phyloP scores from a whole-genome alignment of 2,329 filamentous ascomycete genomes.

The Alternaria angustiovoidea region DNA sequence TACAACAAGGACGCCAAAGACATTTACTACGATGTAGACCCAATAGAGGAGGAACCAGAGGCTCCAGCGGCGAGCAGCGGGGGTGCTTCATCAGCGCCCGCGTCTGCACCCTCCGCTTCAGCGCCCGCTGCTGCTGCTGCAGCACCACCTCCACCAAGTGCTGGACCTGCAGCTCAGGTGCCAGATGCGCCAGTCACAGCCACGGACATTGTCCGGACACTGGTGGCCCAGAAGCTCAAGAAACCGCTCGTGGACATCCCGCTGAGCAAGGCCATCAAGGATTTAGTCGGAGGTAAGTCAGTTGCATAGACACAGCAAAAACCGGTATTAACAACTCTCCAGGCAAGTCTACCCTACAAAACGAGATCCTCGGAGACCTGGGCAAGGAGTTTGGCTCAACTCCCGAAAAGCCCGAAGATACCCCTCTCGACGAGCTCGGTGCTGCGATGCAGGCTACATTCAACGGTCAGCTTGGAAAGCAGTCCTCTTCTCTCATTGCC shows the following conservation, averaged over 20 bases:
- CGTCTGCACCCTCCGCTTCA: conserved; percentile 59
- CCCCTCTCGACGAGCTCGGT: conserved; percentile 92
- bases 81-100: conserved; percentile 52
- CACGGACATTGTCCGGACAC: conserved; percentile 84
- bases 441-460: conserved; percentile 98
- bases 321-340: conserved; percentile 26
- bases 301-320: conserved; percentile 5
- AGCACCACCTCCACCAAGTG: conserved; percentile 68
- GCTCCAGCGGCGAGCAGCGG: conserved; percentile 60
- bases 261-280: conserved; percentile 96
- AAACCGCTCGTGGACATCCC: conserved; percentile 89
- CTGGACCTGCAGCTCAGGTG: conserved; percentile 86
- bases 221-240: conserved; percentile 98
- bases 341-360: conserved; percentile 99
- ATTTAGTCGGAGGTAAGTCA: conserved; percentile 89
- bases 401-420: conserved; percentile 98
- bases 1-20: conserved; percentile 99
- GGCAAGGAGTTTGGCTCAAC: conserved; percentile 99
- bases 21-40: conserved; percentile 99
- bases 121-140: conserved; percentile 59
- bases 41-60: conserved; percentile 78
- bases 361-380: conserved; percentile 96
- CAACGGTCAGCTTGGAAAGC: conserved; percentile 96
- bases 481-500: conserved; percentile 90
- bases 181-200: conserved; percentile 87